Percentiles rank a stretch among this genome's conserved stretches.
Conservation (phyloP, 2,329 filamentous ascomycete genomes). For the Microdochium trichocladiopsis region DNA sequence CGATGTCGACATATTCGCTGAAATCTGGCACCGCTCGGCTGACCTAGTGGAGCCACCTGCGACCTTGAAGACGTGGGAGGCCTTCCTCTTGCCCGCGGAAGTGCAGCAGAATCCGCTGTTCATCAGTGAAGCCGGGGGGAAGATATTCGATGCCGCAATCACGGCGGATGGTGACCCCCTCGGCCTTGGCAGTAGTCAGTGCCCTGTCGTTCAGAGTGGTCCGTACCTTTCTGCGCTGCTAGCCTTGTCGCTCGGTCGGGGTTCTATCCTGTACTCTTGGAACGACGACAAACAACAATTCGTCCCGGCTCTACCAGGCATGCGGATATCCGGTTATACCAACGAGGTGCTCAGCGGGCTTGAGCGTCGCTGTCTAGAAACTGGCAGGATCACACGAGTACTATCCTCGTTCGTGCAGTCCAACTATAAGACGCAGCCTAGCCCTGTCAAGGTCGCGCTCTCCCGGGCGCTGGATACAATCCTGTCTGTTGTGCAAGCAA, state of each 20-base stretch:
- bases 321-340: slow-evolving; percentile 52
- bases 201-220: slow-evolving; percentile 36
- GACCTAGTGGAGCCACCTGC: slow-evolving; percentile 20
- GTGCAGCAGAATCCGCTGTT: slow-evolving; percentile 40
- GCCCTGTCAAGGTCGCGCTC: slow-evolving; percentile 42
- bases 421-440: slow-evolving; percentile 35
- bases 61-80: slow-evolving; percentile 62
- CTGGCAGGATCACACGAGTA: slow-evolving; percentile 37
- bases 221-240: slow-evolving; percentile 52
- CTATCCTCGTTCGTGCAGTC: slow-evolving; percentile 38
- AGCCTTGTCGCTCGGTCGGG: slow-evolving; percentile 61
- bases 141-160: slow-evolving; percentile 58
- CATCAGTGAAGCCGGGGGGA: slow-evolving; percentile 61
- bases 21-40: slow-evolving; percentile 41
- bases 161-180: slow-evolving; percentile 31
- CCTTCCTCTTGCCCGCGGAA: slow-evolving; percentile 42
- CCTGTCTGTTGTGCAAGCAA: slow-evolving; percentile 39
- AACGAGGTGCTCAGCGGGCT: slow-evolving; percentile 38
- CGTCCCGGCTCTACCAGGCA: slow-evolving; percentile 31
- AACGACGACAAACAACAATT: slow-evolving; percentile 46
- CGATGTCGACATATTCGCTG: slow-evolving; percentile 20
- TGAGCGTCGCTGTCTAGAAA: slow-evolving; percentile 36
- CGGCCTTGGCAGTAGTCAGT: slow-evolving; percentile 22
- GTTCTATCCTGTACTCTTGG: slow-evolving; percentile 65
- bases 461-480: slow-evolving; percentile 41